Conservation (phyloP, 352 stramenopile species). For the Pythium coloratum region DNA sequence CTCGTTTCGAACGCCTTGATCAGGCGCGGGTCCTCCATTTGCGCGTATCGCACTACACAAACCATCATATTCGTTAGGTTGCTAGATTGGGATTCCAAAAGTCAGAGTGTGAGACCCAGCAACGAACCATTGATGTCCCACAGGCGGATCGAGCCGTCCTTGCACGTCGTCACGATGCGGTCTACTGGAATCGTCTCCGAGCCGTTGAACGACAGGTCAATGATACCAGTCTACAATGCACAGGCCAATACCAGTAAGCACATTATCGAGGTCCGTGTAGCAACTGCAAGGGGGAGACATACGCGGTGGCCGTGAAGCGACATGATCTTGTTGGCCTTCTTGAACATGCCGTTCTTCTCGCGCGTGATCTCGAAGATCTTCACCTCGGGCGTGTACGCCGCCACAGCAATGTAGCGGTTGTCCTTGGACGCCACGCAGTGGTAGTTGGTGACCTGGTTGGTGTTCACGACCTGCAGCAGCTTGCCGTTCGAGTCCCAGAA, state of each 20-base stretch:
- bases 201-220: slow-evolving; percentile 77
- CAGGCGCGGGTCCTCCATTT: slow-evolving; percentile 76
- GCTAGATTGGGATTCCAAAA: too few relatives aligned
- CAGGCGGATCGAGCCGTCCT: slow-evolving; percentile 70
- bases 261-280: too few relatives aligned
- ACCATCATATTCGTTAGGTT: background rate
- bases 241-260: background rate
- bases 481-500: slow-evolving; percentile 75
- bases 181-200: slow-evolving; percentile 71
- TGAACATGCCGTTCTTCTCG: slow-evolving; percentile 74
- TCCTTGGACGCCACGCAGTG: slow-evolving; percentile 80
- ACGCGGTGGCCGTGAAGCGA: slow-evolving; percentile 76
- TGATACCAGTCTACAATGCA: slow-evolving; percentile 52
- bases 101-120: too few relatives aligned
- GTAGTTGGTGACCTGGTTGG: slow-evolving; percentile 81
- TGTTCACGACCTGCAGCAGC: slow-evolving; percentile 72
- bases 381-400: slow-evolving; percentile 79
- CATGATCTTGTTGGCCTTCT: slow-evolving; percentile 85
- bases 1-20: slow-evolving; percentile 61
- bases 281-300: slow-evolving; percentile 12
- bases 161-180: slow-evolving; percentile 74
- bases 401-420: slow-evolving; percentile 80
- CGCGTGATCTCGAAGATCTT: slow-evolving; percentile 84
- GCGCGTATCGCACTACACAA: slow-evolving; percentile 66
- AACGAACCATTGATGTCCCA: slow-evolving; percentile 81